Evolutionary conservation across 2,329 filamentous ascomycete species (phyloP), one percentile per base, ranked within the genome.

Genomic region (Stachybotrys chartarum): DNA sequence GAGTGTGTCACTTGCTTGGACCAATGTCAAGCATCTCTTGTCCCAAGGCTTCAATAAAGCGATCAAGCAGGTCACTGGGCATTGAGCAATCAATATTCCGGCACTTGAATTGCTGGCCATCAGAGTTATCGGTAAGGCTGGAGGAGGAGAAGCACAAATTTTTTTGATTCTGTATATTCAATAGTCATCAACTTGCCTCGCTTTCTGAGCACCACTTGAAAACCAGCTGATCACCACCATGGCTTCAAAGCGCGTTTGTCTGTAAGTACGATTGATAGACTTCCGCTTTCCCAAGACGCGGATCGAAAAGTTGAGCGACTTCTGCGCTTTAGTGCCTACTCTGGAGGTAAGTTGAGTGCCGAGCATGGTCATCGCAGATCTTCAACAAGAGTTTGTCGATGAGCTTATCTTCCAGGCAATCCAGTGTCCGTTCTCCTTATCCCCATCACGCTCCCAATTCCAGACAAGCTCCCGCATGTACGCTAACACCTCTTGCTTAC

Each of bases 331-430:
- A 44, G 39, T 44, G 39, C 39, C 39, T 44, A 44, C 39, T 44
- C 39, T 44, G 39, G 39, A 11, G 39, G 39, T 44, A n/a, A 44
- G 39, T 44, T 11, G 39, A 44, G 39, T 12, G 39, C 39, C n/a
- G 3, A 11, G 49, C 30, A 79, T 84, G 64, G 68, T 76, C 61
- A 73, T 82, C 61, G 74, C 78, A 57, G 81, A 91, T 68, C 76
- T 90, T 55, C 80, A 82, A 60, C 78, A 79, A 64, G 85, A 88
- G 72, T 90, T 91, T 68, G 80, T 91, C 59, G 85, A 90, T 64
- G 81, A 90, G 72, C 80, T 91, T 44, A 87, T 85, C 78, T 90
- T 86, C 79, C 85, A 83, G 55, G 87, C 87, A 56, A 81, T 91
- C 60, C 85, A 88, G 70, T 87, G 84, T 59, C 35, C 50, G 47